phyloP scores from a whole-genome alignment of 441 rosid species.

The Erodium trifolium region DNA sequence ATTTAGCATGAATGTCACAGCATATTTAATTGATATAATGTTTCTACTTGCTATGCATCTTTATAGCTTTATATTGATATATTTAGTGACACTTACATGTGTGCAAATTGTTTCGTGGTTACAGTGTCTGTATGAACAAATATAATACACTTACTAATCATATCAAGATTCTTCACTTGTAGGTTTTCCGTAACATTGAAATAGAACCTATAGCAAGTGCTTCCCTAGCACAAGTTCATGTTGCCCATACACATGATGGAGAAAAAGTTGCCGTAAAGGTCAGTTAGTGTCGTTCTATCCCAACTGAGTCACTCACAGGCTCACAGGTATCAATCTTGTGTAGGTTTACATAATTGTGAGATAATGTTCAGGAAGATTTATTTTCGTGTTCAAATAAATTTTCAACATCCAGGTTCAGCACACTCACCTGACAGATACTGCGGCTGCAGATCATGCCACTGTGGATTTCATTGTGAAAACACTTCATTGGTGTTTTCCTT shows the following conservation, averaged over 20 bases:
- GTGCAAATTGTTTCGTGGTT: not conserved
- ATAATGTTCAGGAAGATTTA: slow-evolving; percentile 13
- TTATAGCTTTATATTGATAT: not conserved
- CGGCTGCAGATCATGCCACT: slow-evolving; percentile 82
- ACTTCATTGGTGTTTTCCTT: slow-evolving; percentile 67
- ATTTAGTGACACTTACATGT: not conserved
- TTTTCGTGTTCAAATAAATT: slow-evolving; percentile 15
- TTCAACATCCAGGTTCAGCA: slow-evolving; percentile 68
- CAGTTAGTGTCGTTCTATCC: not conserved
- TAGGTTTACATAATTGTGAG: not conserved
- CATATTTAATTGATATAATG: not conserved
- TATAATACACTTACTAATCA: slow-evolving; percentile 9
- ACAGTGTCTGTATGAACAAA: slow-evolving; percentile 11
- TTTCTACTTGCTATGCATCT: not conserved
- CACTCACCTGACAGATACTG: slow-evolving; percentile 85
- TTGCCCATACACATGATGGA: slow-evolving; percentile 61
- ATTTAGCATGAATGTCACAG: slow-evolving; percentile 12
- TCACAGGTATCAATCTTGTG: not conserved
- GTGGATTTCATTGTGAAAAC: slow-evolving; percentile 72
- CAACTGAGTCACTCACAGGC: not conserved
- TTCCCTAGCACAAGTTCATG: slow-evolving; percentile 98
- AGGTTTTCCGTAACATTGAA: slow-evolving; percentile 76
- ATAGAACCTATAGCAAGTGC: slow-evolving; percentile 94
- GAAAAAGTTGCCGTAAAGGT: slow-evolving; percentile 94
- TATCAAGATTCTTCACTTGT: slow-evolving; percentile 18